phyloP scores from a whole-genome alignment of 2,329 filamentous ascomycete genomes.

The Colletotrichum chlorophyti region DNA sequence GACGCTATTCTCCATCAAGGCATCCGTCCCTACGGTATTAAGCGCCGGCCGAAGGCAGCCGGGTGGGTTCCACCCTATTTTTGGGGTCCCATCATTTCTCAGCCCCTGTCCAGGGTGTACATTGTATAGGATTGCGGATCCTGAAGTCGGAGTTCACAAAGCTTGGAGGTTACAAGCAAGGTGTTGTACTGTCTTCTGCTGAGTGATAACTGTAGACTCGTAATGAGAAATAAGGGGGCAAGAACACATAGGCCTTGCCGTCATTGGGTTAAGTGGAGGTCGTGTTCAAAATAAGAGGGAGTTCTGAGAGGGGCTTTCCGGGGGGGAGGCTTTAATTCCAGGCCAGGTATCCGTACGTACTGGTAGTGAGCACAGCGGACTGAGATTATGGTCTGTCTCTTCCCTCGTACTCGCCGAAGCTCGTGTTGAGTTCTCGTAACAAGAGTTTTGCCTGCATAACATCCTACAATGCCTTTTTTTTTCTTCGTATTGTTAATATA shows the following conservation, averaged over 20 bases:
- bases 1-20: too few species aligned
- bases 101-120: slow-evolving; percentile 3
- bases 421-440: too few species aligned
- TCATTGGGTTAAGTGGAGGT: slow-evolving; percentile 22
- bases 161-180: too few species aligned
- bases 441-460: too few species aligned
- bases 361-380: too few species aligned
- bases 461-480: too few species aligned
- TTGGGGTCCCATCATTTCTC: slow-evolving; percentile 15
- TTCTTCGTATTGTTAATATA: too few species aligned
- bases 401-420: too few species aligned
- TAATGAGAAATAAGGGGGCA: not conserved
- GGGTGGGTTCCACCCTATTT: slow-evolving; percentile 20
- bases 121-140: not conserved
- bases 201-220: too few species aligned
- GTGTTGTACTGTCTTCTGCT: too few species aligned
- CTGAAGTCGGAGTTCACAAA: not conserved
- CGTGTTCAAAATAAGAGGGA: slow-evolving; percentile 28
- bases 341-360: not conserved
- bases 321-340: not conserved
- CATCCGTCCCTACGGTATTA: too few species aligned
- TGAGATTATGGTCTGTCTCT: too few species aligned
- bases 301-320: not conserved
- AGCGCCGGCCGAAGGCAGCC: slow-evolving; percentile 14
- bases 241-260: slow-evolving; percentile 15